Evolutionary conservation across 495 filamentous ascomycete species (phyloP).

Genomic region (Copromyces sp.): DNA sequence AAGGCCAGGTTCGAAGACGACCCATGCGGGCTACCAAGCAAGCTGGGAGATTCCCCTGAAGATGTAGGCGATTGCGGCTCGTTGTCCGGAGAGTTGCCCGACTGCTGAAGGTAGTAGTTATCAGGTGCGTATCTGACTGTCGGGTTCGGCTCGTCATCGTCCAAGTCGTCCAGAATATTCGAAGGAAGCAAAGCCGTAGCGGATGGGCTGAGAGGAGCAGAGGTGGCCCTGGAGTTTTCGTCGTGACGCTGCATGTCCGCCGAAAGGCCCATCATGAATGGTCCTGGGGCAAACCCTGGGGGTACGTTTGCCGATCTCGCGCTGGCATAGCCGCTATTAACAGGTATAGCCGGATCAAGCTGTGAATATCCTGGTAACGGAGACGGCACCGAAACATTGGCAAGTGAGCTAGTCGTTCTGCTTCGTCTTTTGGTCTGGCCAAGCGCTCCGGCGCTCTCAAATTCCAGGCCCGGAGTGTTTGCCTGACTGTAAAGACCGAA

Average conservation of each 20-base stretch:
- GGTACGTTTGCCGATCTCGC: constrained; percentile 31
- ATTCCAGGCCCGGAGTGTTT: constrained; percentile 38
- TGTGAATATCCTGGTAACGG: constrained; percentile 30
- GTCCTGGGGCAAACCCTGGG: constrained; percentile 40
- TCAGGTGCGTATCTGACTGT: constrained; percentile 28
- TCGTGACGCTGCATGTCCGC: constrained; percentile 29
- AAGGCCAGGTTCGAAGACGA: constrained; percentile 49
- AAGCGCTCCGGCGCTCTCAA: constrained; percentile 32
- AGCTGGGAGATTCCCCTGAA: constrained; percentile 51
- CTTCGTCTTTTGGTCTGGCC: constrained; percentile 43
- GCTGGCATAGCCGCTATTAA: constrained; percentile 23
- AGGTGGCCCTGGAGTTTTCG: constrained; percentile 36
- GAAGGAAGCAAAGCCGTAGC: constrained; percentile 70
- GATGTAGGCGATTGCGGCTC: constrained; percentile 63
- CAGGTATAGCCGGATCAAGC: constrained; percentile 25
- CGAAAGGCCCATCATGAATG: constrained; percentile 37
- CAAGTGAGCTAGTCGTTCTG: constrained; percentile 47
- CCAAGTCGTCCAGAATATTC: constrained; percentile 56
- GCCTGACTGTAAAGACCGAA: constrained; percentile 31
- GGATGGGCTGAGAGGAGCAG: constrained; percentile 69
- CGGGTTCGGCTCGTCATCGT: constrained; percentile 59
- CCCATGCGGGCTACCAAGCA: constrained; percentile 57
- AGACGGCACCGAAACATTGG: constrained; percentile 32
- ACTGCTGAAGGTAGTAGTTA: constrained; percentile 17
- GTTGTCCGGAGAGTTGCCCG: constrained; percentile 33